A percentile compares a stretch with the other conserved stretches of the same genome.
These are phyloP conservation scores for Verbena officinalis DNA, from an alignment of 257 asterid species.

Conservation along the genomic window DNA sequence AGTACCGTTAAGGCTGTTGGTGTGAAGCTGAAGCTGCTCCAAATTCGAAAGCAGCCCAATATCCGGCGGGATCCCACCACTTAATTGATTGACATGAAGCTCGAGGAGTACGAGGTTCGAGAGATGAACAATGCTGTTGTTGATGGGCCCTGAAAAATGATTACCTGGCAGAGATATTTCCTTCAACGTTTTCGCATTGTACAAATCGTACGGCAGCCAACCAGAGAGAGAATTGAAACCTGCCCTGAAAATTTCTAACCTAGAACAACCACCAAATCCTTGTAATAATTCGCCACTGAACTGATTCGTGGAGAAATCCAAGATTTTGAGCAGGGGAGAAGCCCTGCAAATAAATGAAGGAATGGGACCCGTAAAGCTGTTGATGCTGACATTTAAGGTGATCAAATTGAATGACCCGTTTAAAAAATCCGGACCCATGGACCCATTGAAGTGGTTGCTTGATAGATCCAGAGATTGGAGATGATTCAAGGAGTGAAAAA, in stretches of 20 bases:
- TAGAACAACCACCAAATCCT: constrained; percentile 33
- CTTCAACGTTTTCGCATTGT: constrained; percentile 24
- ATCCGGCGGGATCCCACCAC: constrained; percentile 41
- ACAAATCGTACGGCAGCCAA: constrained; percentile 37
- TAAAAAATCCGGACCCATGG: constrained; percentile 26
- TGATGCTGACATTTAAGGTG: constrained; percentile 47
- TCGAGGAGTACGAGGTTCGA: constrained; percentile 37
- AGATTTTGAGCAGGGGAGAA: constrained; percentile 21
- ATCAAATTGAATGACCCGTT: constrained; percentile 22
- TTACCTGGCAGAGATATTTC: constrained; percentile 47
- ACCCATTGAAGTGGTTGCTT: constrained; percentile 45
- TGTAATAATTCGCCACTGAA: constrained; percentile 33
- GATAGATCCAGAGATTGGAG: constrained; percentile 33
- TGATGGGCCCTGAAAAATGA: constrained; percentile 44
- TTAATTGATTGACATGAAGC: constrained; percentile 46
- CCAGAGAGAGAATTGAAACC: constrained; percentile 50
- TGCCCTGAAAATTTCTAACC: constrained; percentile 39
- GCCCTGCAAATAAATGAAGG: constrained; percentile 40
- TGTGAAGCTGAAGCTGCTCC: constrained; percentile 53
- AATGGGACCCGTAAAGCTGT: constrained; percentile 39
- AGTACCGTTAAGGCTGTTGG: constrained; percentile 45
- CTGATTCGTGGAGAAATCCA: constrained; percentile 49
- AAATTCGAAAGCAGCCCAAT: constrained; percentile 43
- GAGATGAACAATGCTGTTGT: constrained; percentile 28
- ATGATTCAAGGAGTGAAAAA: constrained; percentile 11